Evolutionary conservation across 169 alveolate species (phyloP).

Genomic region (Plasmodium berghei): DNA sequence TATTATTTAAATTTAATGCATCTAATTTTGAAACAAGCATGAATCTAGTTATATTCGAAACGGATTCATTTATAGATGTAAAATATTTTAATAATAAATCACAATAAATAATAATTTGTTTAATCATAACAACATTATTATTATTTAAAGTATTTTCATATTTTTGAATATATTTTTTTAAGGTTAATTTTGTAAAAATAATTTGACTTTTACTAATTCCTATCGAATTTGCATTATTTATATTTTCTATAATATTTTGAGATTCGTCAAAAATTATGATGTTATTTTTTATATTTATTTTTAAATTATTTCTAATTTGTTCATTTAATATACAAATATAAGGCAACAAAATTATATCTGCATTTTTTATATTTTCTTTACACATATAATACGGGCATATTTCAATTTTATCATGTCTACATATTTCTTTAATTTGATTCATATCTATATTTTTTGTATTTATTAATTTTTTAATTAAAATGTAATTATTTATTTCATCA

Average conservation of each 20-base stretch:
- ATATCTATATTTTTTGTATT: constrained; percentile 34
- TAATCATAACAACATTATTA: constrained; percentile 44
- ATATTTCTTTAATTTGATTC: constrained; percentile 32
- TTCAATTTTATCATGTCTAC: constrained; percentile 28
- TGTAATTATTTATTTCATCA: constrained; percentile 21
- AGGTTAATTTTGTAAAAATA: constrained; percentile 24
- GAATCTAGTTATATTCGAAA: constrained; percentile 19
- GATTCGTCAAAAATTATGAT: constrained; percentile 87
- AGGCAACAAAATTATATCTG: constrained; percentile 85
- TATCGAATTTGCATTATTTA: constrained; percentile 35
- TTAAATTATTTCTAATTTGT: constrained; percentile 69
- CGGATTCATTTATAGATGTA: constrained; percentile 1
- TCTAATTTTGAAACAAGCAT: constrained; percentile 51
- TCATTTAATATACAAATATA: constrained; percentile 85
- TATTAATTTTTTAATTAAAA: constrained; percentile 27
- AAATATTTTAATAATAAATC: constrained; percentile 23
- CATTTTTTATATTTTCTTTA: constrained; percentile 79
- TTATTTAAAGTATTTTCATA: constrained; percentile 24
- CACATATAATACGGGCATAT: constrained; percentile 81
- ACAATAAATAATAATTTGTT: constrained; percentile 38
- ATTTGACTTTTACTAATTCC: constrained; percentile 10
- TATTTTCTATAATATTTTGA: constrained; percentile 81
- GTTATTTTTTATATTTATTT: constrained; percentile 75
- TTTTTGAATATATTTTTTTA: constrained; percentile 28
- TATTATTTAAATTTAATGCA: constrained; percentile 65